phyloP scores from a whole-genome alignment of 164 flowering plant species.

The Vitis riparia region DNA sequence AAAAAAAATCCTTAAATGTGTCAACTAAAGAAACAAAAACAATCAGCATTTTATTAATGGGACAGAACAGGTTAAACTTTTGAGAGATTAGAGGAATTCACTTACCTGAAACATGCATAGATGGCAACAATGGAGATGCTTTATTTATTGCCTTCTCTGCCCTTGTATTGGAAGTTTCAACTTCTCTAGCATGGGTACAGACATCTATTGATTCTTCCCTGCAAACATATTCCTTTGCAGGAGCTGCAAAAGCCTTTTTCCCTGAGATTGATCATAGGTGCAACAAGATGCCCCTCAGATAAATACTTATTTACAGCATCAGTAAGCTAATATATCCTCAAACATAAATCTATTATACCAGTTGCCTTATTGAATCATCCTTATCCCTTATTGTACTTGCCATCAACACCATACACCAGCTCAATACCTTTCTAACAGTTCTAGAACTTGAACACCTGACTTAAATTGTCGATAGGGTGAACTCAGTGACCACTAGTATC shows the following conservation, averaged over 20 bases:
- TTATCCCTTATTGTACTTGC: neutral
- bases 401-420: too few relatives aligned
- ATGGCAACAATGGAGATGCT: constrained; percentile 1
- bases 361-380: neutral
- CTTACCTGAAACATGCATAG: constrained; percentile 4
- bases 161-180: neutral
- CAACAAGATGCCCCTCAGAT: neutral
- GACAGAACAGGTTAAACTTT: too few relatives aligned
- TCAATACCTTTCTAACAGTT: too few relatives aligned
- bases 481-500: too few relatives aligned
- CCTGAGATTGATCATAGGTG: neutral
- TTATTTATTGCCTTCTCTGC: neutral
- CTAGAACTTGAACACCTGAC: too few relatives aligned
- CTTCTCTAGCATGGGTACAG: neutral
- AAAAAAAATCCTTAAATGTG: too few relatives aligned
- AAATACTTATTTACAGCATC: neutral
- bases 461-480: too few relatives aligned
- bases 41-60: too few relatives aligned
- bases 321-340: neutral
- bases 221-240: neutral
- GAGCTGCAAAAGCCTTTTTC: neutral
- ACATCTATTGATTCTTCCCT: constrained; percentile 1
- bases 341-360: neutral
- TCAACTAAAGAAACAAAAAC: too few relatives aligned
- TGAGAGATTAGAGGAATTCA: neutral